Percentiles rank a stretch among this genome's conserved stretches.
Evolutionary conservation across 164 flowering plant species (phyloP).

Genomic region (Magnolia kwangsiensis): DNA sequence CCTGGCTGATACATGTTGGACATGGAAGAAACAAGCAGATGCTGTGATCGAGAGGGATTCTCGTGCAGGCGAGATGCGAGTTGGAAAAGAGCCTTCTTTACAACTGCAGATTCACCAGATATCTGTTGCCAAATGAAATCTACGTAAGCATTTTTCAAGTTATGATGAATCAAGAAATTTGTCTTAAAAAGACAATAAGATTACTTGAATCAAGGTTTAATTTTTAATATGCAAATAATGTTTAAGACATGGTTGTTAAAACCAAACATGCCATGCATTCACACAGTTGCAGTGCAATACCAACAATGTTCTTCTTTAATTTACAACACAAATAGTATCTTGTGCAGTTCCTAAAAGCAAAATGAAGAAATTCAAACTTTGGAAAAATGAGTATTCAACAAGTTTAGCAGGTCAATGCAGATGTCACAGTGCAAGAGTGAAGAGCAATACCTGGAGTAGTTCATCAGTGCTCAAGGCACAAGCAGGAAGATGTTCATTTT

Average conservation of each 20-base stretch:
- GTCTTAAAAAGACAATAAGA: background rate
- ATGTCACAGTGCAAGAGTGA: no score
- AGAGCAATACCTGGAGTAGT: slow-evolving; percentile 76
- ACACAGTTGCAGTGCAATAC: background rate
- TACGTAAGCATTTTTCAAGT: background rate
- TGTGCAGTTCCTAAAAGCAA: no score
- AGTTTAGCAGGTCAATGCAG: no score
- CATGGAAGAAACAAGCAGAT: slow-evolving; percentile 56
- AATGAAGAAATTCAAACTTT: no score
- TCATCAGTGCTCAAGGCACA: slow-evolving; percentile 89
- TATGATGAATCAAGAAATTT: background rate
- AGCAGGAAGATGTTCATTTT: slow-evolving; percentile 81
- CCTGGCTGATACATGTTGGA: slow-evolving; percentile 46
- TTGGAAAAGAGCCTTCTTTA: slow-evolving; percentile 67
- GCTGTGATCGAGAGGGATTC: slow-evolving; percentile 88
- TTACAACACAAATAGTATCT: no score
- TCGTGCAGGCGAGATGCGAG: slow-evolving; percentile 78
- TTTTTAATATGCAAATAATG: background rate
- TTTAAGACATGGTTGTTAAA: background rate
- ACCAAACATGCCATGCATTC: background rate
- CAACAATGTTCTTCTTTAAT: no score
- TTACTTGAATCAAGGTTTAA: background rate
- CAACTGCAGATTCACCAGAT: slow-evolving; percentile 61
- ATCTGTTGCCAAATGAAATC: slow-evolving; percentile 35
- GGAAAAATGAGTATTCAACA: no score